phyloP scores from a whole-genome alignment of 2,329 filamentous ascomycete species.

The Incumbomyces lentus region DNA sequence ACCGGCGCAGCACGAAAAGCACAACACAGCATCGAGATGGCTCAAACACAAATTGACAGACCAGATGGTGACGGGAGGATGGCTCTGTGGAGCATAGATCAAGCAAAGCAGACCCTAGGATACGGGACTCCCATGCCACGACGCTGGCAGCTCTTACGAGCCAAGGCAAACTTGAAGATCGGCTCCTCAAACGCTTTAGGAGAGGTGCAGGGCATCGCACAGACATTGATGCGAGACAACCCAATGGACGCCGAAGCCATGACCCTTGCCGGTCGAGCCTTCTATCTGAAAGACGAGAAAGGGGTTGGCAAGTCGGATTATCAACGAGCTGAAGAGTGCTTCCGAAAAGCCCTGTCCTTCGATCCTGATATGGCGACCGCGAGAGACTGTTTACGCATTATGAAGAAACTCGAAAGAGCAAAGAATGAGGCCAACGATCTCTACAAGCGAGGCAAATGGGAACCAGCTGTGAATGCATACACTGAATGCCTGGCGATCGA shows the following conservation, averaged over 20 bases:
- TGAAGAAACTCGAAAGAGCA: constrained; percentile 84
- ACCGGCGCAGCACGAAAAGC: constrained; percentile 61
- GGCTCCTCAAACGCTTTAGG: constrained; percentile 78
- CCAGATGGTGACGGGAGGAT: constrained; percentile 71
- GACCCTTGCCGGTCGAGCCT: constrained; percentile 73
- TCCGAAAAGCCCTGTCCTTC: constrained; percentile 77
- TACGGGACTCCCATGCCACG: constrained; percentile 66
- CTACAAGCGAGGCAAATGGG: constrained; percentile 76
- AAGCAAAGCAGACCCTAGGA: constrained; percentile 74
- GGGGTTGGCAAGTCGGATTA: constrained; percentile 19
- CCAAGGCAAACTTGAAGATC: constrained; percentile 87
- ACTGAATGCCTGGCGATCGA: constrained; percentile 74
- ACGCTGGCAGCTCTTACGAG: constrained; percentile 88
- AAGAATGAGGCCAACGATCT: constrained; percentile 87
- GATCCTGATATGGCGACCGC: constrained; percentile 87
- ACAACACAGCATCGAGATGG: constrained; percentile 65
- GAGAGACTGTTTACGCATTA: constrained; percentile 76
- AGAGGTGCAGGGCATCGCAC: constrained; percentile 86
- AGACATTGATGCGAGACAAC: constrained; percentile 74
- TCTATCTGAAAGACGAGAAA: constrained; percentile 89
- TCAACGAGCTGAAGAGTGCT: constrained; percentile 84
- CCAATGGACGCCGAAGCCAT: constrained; percentile 88
- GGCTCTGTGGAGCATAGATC: constrained; percentile 82
- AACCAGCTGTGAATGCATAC: constrained; percentile 76
- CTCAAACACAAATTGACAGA: constrained; percentile 62